Evolutionary conservation across 2,329 filamentous ascomycete genomes (phyloP), one percentile per base, ranked within the genome.

Genomic region (Fusarium humuli): DNA sequence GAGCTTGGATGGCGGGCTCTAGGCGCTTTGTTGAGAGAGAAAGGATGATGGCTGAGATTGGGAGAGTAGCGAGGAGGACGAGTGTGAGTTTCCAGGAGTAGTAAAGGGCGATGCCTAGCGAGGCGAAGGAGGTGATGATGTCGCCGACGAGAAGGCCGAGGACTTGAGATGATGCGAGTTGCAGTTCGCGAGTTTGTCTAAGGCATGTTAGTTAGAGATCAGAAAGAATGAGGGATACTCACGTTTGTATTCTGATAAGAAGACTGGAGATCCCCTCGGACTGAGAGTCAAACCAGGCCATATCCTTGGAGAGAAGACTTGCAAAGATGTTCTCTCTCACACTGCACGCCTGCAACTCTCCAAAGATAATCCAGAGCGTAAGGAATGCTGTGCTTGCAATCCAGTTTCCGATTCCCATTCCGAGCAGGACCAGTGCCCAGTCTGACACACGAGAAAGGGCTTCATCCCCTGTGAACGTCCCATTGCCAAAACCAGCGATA

Each of bases 11-110:
- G 13, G 89, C 89, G 5, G 86, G 81, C 34, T 91, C 87, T 37
- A 96, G 84, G 40, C 83, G 84, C 4, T 83, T 82, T 4, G 90
- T 90, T 3, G 93, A 81, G 12, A 90, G 79, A 2, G 82, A 84
- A 3, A 96, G 83, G 2, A 90, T 75, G 1, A 88, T 61, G 4
- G 87, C 83, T 7, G 92, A 89, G 2, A 95, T 67, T 0, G 95
- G 93, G 0, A 94, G 83, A 0, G 90, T 91, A 1, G 91, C 87
- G 5, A 97, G 82, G 13, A 95, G 90, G 5, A 97, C 90, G 1
- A 97, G 82, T 0, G 94, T 94, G 18, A 98, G 84, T 67, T 91
- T 91, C 93, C 93, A 98, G 0, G 93, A 96, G 73, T 88, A 91
- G 77, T 88, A 91, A 30, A 98, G 86, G 0, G 94, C 93, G 2